Percentiles rank a stretch among this genome's conserved stretches.
phyloP scores from a whole-genome alignment of 208 protist genomes.

The Naegleria lovaniensis region DNA sequence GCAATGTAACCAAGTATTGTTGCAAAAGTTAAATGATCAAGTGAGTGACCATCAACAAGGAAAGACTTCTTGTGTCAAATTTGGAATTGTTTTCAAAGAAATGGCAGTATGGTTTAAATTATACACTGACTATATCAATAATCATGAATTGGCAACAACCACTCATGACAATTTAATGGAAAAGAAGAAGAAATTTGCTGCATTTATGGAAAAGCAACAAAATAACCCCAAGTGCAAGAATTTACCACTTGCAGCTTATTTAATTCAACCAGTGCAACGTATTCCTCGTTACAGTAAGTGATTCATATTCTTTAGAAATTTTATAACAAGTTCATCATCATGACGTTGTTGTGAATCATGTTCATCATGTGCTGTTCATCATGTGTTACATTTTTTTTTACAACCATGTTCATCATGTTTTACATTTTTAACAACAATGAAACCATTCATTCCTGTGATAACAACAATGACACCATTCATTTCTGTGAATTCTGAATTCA shows the following conservation, averaged over 20 bases:
- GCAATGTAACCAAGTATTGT: background rate
- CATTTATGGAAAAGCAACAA: background rate
- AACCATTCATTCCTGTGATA: too few relatives aligned
- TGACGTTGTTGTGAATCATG: too few relatives aligned
- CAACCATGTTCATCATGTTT: too few relatives aligned
- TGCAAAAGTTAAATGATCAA: background rate
- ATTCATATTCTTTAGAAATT: background rate
- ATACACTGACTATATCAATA: constrained; percentile 9
- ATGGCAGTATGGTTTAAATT: constrained; percentile 1
- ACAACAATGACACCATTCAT: too few relatives aligned
- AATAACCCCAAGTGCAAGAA: background rate
- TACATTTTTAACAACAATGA: too few relatives aligned
- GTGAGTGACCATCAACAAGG: background rate
- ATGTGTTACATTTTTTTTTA: too few relatives aligned
- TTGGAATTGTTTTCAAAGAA: background rate
- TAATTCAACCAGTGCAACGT: background rate
- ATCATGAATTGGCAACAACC: background rate
- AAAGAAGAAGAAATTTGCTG: background rate
- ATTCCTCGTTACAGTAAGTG: constrained; percentile 16
- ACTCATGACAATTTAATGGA: background rate
- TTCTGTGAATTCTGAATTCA: too few relatives aligned
- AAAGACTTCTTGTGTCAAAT: background rate
- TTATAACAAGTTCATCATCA: too few relatives aligned
- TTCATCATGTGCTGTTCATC: too few relatives aligned
- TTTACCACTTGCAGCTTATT: background rate